Evolutionary conservation across 305 asterid species (phyloP), one percentile per base, ranked within the genome.

Genomic region (Fraxinus paxiana): DNA sequence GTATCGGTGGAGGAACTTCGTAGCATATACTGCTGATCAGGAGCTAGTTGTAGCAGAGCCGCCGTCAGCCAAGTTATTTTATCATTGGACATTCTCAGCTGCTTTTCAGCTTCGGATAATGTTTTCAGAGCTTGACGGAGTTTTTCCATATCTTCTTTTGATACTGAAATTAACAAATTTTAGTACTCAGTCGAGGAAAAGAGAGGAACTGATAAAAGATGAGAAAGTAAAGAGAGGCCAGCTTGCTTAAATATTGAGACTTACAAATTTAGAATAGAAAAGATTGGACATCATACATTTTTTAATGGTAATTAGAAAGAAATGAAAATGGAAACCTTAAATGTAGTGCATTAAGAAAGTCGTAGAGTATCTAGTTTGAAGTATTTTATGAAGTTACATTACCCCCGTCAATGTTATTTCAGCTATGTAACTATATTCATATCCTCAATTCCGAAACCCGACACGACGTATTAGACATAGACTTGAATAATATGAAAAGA

Each of bases 1-100:
- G 92, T 85, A 61, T 94, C 97, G 2, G 89, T 88, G 9, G 98
- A 92, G 71, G 98, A 96, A 88, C 79, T 86, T 37, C 95, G 97
- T 18, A 91, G 78, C 85, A 88, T 79, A 82, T 92, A 93, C 81
- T 93, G 97, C 82, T 91, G 97, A 86, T 96, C 98, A 10, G 98
- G 99, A 76, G 99, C 99, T 83, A 96, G 94, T 85, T 96, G 99
- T 85, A 96, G 88, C 77, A 96, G 81, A n/a, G 98, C 98, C 38
- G 98, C 99, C 0, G 99, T 96, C 80, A 96, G 92, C 99, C 99
- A 96, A 43, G 99, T 96, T 72, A 92, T 88, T 87, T 88, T 87
- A 88, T 94, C 99, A 63, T 86, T 93, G 5, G 99, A 92, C 79
- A 90, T 88, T 89, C 99, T 92, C 84, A 96, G 88, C 92, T 96